These are phyloP conservation scores for Nicotiana noctiflora DNA, from an alignment of 257 asterid genomes.

Conservation along the genomic window DNA sequence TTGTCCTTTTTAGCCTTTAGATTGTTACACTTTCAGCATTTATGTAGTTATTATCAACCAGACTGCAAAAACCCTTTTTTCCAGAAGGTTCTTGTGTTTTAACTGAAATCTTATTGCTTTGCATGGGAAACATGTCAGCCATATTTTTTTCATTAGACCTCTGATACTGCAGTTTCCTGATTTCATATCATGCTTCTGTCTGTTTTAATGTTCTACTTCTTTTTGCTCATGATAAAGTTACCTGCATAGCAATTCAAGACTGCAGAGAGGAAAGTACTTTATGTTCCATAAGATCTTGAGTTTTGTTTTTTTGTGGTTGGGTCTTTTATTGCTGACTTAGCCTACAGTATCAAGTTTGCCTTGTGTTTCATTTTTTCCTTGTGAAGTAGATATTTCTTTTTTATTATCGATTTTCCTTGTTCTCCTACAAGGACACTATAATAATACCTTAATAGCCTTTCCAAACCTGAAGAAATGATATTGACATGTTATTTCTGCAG, in stretches of 20 bases:
- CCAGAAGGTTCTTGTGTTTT: neutral
- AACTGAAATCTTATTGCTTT: neutral
- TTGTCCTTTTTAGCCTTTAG: neutral
- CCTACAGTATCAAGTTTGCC: neutral
- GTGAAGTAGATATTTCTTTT: neutral
- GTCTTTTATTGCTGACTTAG: neutral
- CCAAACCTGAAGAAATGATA: neutral
- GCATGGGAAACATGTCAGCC: neutral
- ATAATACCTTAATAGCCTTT: neutral
- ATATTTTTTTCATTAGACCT: neutral
- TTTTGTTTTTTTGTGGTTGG: neutral
- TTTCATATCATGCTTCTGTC: neutral
- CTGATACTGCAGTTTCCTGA: neutral
- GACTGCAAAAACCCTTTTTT: neutral
- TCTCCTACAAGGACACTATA: neutral
- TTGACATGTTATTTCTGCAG: slow-evolving; percentile 37
- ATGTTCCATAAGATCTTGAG: neutral
- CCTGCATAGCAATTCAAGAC: neutral
- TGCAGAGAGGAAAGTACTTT: neutral
- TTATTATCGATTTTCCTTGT: neutral
- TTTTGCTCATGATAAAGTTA: neutral
- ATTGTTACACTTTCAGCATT: neutral
- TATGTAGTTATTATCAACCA: neutral
- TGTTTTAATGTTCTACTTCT: neutral
- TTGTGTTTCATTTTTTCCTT: neutral